Evolutionary conservation across 257 asterid genomes (phyloP).

Genomic region (Gentiana macrophylla): DNA sequence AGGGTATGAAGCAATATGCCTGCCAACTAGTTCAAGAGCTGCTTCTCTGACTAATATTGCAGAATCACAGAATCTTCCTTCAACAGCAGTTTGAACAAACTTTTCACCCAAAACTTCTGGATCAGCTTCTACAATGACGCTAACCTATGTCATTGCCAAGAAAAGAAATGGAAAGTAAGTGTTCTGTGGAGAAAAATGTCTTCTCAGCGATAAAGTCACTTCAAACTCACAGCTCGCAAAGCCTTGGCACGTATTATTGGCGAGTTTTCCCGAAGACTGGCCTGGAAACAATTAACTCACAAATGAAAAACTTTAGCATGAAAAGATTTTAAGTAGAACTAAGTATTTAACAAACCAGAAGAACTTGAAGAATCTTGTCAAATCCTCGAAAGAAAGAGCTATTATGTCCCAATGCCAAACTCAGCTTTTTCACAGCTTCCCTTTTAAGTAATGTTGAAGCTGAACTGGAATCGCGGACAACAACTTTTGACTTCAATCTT

Average conservation of each 20-base stretch:
- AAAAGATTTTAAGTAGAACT: slow-evolving; percentile 14
- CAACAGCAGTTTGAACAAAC: slow-evolving; percentile 88
- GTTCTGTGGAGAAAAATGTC: slow-evolving; percentile 8
- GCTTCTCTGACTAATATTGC: slow-evolving; percentile 98
- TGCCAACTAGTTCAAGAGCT: slow-evolving; percentile 98
- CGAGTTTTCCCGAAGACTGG: slow-evolving; percentile 89
- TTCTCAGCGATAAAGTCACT: slow-evolving; percentile 11
- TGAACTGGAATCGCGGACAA: slow-evolving; percentile 51
- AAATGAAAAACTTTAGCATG: slow-evolving; percentile 7
- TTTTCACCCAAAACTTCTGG: slow-evolving; percentile 94
- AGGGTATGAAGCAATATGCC: slow-evolving; percentile 97
- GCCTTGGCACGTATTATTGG: slow-evolving; percentile 97
- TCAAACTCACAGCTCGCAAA: slow-evolving; percentile 78
- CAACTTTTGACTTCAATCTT: slow-evolving; percentile 66
- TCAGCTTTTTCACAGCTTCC: slow-evolving; percentile 66
- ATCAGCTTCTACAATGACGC: slow-evolving; percentile 95
- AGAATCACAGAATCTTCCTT: slow-evolving; percentile 95
- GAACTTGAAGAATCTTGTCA: slow-evolving; percentile 90
- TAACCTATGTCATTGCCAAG: slow-evolving; percentile 52
- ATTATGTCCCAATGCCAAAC: slow-evolving; percentile 81
- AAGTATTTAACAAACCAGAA: slow-evolving; percentile 60
- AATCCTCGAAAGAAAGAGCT: slow-evolving; percentile 92
- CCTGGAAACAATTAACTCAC: slow-evolving; percentile 38
- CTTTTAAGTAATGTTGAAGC: slow-evolving; percentile 51
- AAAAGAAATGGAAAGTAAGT: slow-evolving; percentile 17